Base-by-base conservation (phyloP, 1,139 yeast species). In the Tardiomyces blankii region DNA sequence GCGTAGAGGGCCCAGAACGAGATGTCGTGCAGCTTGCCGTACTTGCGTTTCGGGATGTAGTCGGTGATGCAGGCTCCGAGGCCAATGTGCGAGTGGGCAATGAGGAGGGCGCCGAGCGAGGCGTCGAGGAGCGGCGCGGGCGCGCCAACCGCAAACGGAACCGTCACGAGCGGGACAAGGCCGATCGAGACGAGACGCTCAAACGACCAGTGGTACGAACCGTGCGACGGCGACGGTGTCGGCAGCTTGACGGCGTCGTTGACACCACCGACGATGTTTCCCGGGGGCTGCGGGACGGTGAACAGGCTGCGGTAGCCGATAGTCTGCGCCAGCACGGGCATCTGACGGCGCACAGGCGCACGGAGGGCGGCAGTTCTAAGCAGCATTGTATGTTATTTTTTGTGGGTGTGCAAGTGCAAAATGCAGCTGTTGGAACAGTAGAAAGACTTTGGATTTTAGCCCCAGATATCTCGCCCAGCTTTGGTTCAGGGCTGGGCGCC, bases 151-250 rank as follows among this genome's bases (percentile, higher is more conserved):
- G 81, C 75, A 51, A 88, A 77, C 7, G 97, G 96, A 2, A 82
- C 68, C 48, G 80, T 68, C 6, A 79, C 67, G 51, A 89, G 69
- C 21, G 97, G 97, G n/a, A 85, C 73, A 61, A 88, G 65, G 1
- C 82, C 75, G 19, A 80, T 64, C 8, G 89, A 74, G 13, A 84
- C 69, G 6, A 77, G 58, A 55, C 88, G 75, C 64, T 89, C 96
- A 58, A 82, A 78, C 13, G 87, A 69, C 96, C 96, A 88, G 70
- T 88, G 96, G 63, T 77, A 80, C 3, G 95, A 80, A 28, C 96
- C 96, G 59, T 85, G 89, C 54, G 73, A 65, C 57, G 72, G 70
- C 60, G 76, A 72, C 1, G 81, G 66, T 45, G 69, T 66, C 39
- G 95, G 94, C 18, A 75, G 70, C 43, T 75, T 74, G 54, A 76